These are phyloP conservation scores for Botrytis porri DNA, from an alignment of 2,329 filamentous ascomycete genomes.

Conservation along the genomic window DNA sequence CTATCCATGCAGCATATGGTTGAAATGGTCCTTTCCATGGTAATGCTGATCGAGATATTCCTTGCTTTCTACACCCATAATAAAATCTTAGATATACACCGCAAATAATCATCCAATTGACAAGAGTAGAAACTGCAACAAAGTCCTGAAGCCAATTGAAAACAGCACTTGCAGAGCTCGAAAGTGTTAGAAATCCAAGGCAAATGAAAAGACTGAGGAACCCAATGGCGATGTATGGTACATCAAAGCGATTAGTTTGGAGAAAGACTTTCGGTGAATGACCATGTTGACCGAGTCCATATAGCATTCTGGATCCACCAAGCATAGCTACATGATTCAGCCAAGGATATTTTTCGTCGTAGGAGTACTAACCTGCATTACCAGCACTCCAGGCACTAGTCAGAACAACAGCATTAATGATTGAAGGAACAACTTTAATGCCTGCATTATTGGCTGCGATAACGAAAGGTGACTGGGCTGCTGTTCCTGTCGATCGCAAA, in stretches of 20 bases:
- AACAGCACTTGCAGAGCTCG: conserved; percentile 55
- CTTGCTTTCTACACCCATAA: conserved; percentile 53
- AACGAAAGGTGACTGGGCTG: conserved; percentile 61
- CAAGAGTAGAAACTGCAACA: conserved; percentile 59
- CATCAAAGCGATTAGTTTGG: conserved; percentile 55
- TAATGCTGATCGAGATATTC: conserved; percentile 48
- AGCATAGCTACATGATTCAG: conserved; percentile 46
- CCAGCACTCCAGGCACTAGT: conserved; percentile 68
- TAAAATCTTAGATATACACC: conserved; percentile 57
- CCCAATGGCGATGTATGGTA: conserved; percentile 55
- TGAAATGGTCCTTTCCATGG: conserved; percentile 48
- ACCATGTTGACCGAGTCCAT: conserved; percentile 53
- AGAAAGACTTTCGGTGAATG: conserved; percentile 55
- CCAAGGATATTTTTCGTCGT: too few species aligned
- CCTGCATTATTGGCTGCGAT: conserved; percentile 68
- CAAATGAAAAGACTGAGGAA: conserved; percentile 56
- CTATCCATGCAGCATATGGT: conserved; percentile 60
- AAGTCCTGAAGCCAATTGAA: conserved; percentile 64
- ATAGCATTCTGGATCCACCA: conserved; percentile 57
- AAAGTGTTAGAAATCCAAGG: conserved; percentile 66
- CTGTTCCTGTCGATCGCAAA: conserved; percentile 44
- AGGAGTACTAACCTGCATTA: conserved; percentile 48
- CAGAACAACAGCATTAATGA: conserved; percentile 75
- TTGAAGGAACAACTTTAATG: conserved; percentile 63
- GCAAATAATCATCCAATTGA: conserved; percentile 60